phyloP scores from a whole-genome alignment of 495 filamentous ascomycete genomes.

The Cudoniella acicularis region DNA sequence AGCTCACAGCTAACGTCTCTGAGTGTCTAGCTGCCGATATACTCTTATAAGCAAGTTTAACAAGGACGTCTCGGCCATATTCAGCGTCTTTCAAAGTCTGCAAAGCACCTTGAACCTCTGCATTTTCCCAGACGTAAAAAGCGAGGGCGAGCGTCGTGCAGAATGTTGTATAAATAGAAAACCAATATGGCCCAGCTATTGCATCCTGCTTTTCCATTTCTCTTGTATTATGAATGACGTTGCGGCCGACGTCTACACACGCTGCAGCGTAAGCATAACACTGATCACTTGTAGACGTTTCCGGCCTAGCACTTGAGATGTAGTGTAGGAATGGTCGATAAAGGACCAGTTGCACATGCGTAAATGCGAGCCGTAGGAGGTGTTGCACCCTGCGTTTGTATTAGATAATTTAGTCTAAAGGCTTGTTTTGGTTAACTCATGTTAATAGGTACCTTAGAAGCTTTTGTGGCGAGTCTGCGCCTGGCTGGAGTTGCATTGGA shows the following conservation, averaged over 20 bases:
- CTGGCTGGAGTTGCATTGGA: slow-evolving; percentile 58
- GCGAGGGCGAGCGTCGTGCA: slow-evolving; percentile 28
- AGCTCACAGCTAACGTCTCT: slow-evolving; percentile 10
- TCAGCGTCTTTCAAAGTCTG: slow-evolving; percentile 16
- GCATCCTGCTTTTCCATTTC: slow-evolving; percentile 67
- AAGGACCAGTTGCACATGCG: slow-evolving; percentile 71
- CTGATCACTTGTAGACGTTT: slow-evolving; percentile 49
- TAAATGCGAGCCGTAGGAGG: slow-evolving; percentile 65
- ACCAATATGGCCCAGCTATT: slow-evolving; percentile 72
- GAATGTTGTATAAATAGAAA: slow-evolving; percentile 74
- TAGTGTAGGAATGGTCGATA: slow-evolving; percentile 78
- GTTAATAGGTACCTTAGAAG: slow-evolving; percentile 51
- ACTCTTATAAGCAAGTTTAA: slow-evolving; percentile 10
- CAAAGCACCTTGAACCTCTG: slow-evolving; percentile 10
- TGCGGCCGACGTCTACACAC: slow-evolving; percentile 68
- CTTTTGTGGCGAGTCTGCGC: slow-evolving; percentile 54
- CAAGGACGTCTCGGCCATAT: slow-evolving; percentile 11
- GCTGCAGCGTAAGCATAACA: slow-evolving; percentile 55
- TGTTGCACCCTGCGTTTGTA: slow-evolving; percentile 55
- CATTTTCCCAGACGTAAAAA: slow-evolving; percentile 16
- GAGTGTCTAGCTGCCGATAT: slow-evolving; percentile 9
- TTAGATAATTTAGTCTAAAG: slow-evolving; percentile 23
- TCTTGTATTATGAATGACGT: slow-evolving; percentile 68
- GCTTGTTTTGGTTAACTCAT: not conserved
- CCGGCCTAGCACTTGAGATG: slow-evolving; percentile 50